Conservation (phyloP, 129 eudicot genomes). For the Flaveria sonorensis region DNA sequence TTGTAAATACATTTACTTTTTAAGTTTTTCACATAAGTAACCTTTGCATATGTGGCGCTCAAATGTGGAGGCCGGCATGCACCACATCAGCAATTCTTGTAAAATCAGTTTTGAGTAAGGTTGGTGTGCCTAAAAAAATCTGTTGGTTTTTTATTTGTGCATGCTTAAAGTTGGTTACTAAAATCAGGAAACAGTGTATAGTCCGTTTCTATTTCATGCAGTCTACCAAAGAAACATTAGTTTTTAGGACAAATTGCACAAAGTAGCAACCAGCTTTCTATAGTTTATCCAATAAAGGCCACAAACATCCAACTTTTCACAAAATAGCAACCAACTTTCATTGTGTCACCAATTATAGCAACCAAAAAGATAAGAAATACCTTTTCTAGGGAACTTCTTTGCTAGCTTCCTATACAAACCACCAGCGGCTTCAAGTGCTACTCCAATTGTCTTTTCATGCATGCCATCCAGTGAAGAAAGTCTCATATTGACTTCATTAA, state of each 20-base stretch:
- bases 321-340: conserved; percentile 3
- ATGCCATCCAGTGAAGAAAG: conserved; percentile 69
- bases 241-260: background rate
- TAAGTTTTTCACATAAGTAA: background rate
- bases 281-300: background rate
- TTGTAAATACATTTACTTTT: background rate
- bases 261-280: background rate
- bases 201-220: background rate
- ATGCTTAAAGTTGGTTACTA: background rate
- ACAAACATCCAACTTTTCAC: background rate
- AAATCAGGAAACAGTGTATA: background rate
- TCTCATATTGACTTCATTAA: conserved; percentile 73
- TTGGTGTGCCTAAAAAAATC: background rate
- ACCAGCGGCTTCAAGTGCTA: conserved; percentile 99
- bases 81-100: background rate
- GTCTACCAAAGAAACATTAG: background rate
- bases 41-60: background rate
- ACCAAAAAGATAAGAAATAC: conserved; percentile 36
- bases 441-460: conserved; percentile 85
- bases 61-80: background rate
- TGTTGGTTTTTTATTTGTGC: background rate
- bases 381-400: conserved; percentile 80
- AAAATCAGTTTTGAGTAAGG: background rate
- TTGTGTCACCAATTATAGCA: background rate
- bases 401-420: conserved; percentile 92